Evolutionary conservation across 2,329 filamentous ascomycete species (phyloP), one percentile per base, ranked within the genome.

Genomic region (Ambrosiella beaveri): DNA sequence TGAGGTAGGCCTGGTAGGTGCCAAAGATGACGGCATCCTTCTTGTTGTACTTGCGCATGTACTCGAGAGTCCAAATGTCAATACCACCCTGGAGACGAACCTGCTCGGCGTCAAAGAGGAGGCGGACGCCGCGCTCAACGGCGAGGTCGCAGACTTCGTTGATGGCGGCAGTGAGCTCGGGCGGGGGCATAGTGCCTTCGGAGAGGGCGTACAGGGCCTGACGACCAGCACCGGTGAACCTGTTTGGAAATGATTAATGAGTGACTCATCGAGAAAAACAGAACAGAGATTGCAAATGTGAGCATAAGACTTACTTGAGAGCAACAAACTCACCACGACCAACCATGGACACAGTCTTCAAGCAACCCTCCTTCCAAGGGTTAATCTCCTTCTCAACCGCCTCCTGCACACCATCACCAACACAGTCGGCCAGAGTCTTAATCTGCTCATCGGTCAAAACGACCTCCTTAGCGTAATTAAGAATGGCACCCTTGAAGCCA

Each of bases 91-190:
- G 87, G 37, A 93, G 77, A 58, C 79, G 77, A 59, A 84, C 82
- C 68, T 95, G 88, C 70, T 96, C 90, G 1, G 88, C 90, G 62
- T 94, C 88, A 62, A 95, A 88, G 1, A 95, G 78, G 1, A 96
- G 75, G 2, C 80, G 77, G 2, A 95, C 80, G 27, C 83, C 80
- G 56, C 83, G 81, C 41, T 78, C 72, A 1, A 79, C 75, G 0
- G 88, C 88, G 13, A 85, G 77, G 52, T 82, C 73, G 70, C 88
- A 94, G 62, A 94, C 83, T 54, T 80, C 74, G 63, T 86, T 79
- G 62, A 95, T 86, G 12, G 86, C 84, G 12, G 77, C 70, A 56
- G 78, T 75, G 65, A 95, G 81, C 7, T 78, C 76, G 3, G 77
- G 73, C 0, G 80, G 79, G 0, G 87, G 84, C 1, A 77, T 74